Evolutionary conservation across 768 basidiomycete species (phyloP).

Genomic region (Boletus rex-veris): DNA sequence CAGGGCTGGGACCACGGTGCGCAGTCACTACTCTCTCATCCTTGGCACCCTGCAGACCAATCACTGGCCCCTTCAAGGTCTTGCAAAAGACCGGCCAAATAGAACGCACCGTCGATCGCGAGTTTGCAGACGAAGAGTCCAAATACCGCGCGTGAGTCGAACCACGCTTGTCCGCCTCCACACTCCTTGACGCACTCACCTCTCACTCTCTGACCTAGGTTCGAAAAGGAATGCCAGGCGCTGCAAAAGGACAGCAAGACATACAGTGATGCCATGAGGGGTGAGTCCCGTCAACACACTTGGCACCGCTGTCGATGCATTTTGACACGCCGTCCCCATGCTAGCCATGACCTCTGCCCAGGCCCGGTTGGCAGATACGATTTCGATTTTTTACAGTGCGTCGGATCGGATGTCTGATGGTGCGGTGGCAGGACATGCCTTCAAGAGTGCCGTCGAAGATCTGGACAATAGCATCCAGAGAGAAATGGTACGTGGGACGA

Average conservation of each 20-base stretch:
- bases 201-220: constrained; percentile 43
- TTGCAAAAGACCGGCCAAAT: constrained; percentile 99
- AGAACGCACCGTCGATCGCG: constrained; percentile 90
- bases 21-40: constrained; percentile 23
- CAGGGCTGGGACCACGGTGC: constrained; percentile 85
- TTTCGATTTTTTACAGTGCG: constrained; percentile 88
- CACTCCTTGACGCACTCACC: constrained; percentile 1
- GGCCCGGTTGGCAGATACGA: constrained; percentile 86
- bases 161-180: background rate
- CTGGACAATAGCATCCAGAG: constrained; percentile 80
- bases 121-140: constrained; percentile 89
- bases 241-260: constrained; percentile 95
- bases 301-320: background rate
- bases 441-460: constrained; percentile 93
- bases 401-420: constrained; percentile 83
- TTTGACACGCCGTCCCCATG: background rate
- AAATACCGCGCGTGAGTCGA: constrained; percentile 78
- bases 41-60: constrained; percentile 4
- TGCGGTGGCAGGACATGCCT: constrained; percentile 96
- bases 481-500: constrained; percentile 65
- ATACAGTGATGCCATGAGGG: constrained; percentile 92
- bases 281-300: constrained; percentile 39
- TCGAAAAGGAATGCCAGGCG: constrained; percentile 92
- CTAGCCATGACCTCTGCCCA: constrained; percentile 94
- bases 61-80: constrained; percentile 45